Conservation (phyloP, 805 yeast genomes). For the Metschnikowia kunwiensis region DNA sequence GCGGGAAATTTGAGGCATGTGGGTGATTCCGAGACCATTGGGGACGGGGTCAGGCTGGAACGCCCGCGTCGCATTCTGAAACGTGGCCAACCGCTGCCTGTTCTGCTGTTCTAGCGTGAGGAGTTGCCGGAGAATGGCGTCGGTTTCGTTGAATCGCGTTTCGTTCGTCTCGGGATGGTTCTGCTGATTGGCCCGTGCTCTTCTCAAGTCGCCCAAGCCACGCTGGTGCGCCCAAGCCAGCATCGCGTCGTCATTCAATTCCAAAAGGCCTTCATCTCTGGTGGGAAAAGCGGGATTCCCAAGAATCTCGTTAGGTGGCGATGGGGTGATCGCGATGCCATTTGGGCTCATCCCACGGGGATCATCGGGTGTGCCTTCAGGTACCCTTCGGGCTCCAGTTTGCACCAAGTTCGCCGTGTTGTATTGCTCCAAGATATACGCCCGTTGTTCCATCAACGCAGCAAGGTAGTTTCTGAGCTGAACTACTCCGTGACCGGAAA, state of each 20-base stretch:
- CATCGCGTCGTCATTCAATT: constrained; percentile 16
- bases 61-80: constrained; percentile 12
- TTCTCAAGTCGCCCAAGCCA: constrained; percentile 27
- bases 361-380: neutral
- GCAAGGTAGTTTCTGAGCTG: constrained; percentile 69
- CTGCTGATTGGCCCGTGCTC: constrained; percentile 9
- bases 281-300: constrained; percentile 13
- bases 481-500: constrained; percentile 84
- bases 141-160: constrained; percentile 12
- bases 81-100: constrained; percentile 13
- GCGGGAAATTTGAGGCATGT: constrained; percentile 42
- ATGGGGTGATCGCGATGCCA: constrained; percentile 6
- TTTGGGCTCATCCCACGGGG: constrained; percentile 2
- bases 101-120: constrained; percentile 16
- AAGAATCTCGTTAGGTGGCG: constrained; percentile 13
- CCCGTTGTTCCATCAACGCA: constrained; percentile 20
- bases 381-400: neutral
- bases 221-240: constrained; percentile 25
- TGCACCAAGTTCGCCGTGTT: constrained; percentile 1
- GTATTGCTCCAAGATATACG: constrained; percentile 18
- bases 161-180: constrained; percentile 3
- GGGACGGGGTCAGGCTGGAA: constrained; percentile 9
- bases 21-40: constrained; percentile 16
- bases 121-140: constrained; percentile 18
- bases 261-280: neutral